Base-by-base conservation (phyloP, 768 basidiomycete genomes). In the Pholiota molesta region DNA sequence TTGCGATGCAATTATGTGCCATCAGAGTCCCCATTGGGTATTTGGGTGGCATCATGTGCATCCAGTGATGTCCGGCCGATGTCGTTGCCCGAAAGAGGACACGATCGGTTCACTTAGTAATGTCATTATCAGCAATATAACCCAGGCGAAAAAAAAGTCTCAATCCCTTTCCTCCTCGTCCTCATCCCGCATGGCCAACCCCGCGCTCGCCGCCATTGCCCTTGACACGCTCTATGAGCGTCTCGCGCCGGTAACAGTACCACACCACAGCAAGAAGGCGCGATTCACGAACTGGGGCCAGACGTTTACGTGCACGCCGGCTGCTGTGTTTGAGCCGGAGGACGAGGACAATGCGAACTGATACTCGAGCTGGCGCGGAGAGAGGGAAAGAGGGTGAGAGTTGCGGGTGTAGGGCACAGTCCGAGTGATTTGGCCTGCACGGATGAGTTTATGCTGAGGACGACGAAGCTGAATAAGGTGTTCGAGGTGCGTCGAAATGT, bases 341-440 rank as follows among this genome's bases (percentile, higher is more conserved):
- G 83, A 79, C 23, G 85, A 86, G 45, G 73, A 81, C 83, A 98
- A 35, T 91, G 94, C 70, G 80, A 82, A 49, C 82, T 86, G 66
- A 81, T 96, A 51, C 80, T 99, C 28, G 92, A 93, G 69, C 86
- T 95, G 26, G 95, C 95, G 0, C 80, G 88, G 17, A 79, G 90
- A 45, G 86, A 95, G 71, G 77, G 83, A 16, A 86, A 84, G 70
- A 79, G 83, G 21, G 80, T 99, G 35, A 86, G 95, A 59, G 91
- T 92, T 0, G 90, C 88, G 13, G 97, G 95, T 13, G 87, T 94
- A 16, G 97, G 96, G 2, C 96, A 98, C 77, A 92, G 91, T 61
- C 97, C 97, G 23, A 92, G 89, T 70, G 97, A 99, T 77, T 81
- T 99, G 54, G 92, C 94, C 0, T 98, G 95, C 76, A 97, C 95